Evolutionary conservation across 257 asterid genomes (phyloP), one percentile per base, ranked within the genome.

Genomic region (Sherardia arvensis): DNA sequence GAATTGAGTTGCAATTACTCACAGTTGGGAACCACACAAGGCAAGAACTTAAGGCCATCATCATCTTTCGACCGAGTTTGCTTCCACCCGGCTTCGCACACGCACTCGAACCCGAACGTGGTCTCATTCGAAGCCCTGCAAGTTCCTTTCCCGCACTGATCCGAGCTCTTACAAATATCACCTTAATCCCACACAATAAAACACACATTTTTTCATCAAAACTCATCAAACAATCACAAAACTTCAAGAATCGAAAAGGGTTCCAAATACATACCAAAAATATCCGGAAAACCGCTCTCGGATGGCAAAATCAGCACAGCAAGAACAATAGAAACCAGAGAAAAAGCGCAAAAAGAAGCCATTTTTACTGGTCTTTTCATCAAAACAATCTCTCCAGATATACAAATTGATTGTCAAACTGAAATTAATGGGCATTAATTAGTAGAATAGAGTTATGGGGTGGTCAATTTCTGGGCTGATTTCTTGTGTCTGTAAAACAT

Each of bases 1-100:
- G 51, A 14, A 43, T 43, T 14, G 20, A 43, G 17, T 7, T 43
- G 51, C 20, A 43, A 43, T 3, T 15, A 61, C 91, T 79, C 36
- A 86, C 96, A 89, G 23, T 89, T 79, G 58, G 96, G 96, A 58
- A 89, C 61, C 3, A 86, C 79, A 64, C 95, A 89, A 30, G 96
- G 96, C 66, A 89, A 61, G 72, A 83, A 89, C 27, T 23, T 71
- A 18, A 73, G 70, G 29, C 36, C 54, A 15, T 51, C 56, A 32
- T 81, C 81, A 11, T 71, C 70, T 20, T 69, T 55, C 4, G 69
- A 67, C 30, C 82, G 79, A 68, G 83, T 73, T 63, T 86, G 96
- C 45, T 48, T 72, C 96, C 96, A 89, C 0, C 95, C 96, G n/a
- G 69, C 25, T 1, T 83, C 85, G 54, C 96, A 89, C 43, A 66